Evolutionary conservation across 2,329 filamentous ascomycete species (phyloP).

Genomic region (Hypomyces perniciosus): DNA sequence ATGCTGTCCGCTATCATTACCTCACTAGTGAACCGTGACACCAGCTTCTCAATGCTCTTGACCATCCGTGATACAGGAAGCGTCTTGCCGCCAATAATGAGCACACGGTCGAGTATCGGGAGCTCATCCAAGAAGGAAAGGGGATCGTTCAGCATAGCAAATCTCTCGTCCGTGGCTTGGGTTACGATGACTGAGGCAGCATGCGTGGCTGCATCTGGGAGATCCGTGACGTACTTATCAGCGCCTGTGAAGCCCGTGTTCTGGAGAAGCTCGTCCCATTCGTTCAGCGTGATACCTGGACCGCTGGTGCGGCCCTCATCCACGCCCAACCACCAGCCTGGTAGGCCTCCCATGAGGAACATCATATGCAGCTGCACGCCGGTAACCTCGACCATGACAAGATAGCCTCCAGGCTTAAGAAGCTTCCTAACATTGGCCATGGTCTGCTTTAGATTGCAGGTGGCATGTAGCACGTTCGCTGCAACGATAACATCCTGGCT

Average conservation of each 20-base stretch:
- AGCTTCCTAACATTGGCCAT: conserved; percentile 28
- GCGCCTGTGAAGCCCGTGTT: conserved; percentile 11
- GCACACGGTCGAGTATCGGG: too few relatives aligned
- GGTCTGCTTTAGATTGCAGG: conserved; percentile 15
- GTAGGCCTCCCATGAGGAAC: conserved; percentile 21
- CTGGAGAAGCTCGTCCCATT: not conserved
- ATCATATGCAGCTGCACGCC: conserved; percentile 11
- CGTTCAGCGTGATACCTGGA: conserved; percentile 1
- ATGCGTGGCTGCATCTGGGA: too few relatives aligned
- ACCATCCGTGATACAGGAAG: too few relatives aligned
- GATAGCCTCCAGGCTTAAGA: conserved; percentile 38
- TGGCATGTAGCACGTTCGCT: conserved; percentile 19
- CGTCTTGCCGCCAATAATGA: too few relatives aligned
- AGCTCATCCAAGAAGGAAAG: too few relatives aligned
- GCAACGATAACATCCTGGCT: conserved; percentile 33
- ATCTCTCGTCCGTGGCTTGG: too few relatives aligned
- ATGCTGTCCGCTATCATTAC: too few relatives aligned
- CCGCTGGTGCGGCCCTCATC: conserved; percentile 17
- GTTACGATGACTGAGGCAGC: too few relatives aligned
- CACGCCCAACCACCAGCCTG: conserved; percentile 25
- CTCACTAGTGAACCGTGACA: too few relatives aligned
- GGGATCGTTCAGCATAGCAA: too few relatives aligned
- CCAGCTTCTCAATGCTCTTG: too few relatives aligned
- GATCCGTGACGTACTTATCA: too few relatives aligned
- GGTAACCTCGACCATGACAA: conserved; percentile 38